These are phyloP conservation scores for Corrigiola litoralis DNA, from an alignment of 179 eudicot genomes.

Conservation along the genomic window DNA sequence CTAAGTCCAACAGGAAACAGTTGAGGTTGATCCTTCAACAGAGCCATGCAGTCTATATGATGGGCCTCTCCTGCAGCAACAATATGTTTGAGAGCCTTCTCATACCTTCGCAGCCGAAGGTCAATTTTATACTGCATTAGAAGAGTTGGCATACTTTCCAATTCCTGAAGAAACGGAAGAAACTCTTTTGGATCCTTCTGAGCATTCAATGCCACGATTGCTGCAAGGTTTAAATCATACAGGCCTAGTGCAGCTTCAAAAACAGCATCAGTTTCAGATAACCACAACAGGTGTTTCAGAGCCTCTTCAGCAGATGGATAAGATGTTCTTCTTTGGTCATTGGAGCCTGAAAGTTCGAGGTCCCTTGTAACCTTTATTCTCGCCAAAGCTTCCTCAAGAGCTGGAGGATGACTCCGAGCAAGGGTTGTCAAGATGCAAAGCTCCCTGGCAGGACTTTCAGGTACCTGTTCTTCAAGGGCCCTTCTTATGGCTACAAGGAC, in stretches of 20 bases:
- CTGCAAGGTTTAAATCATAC: slow-evolving; percentile 93
- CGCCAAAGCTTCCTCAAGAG: slow-evolving; percentile 82
- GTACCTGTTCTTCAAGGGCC: slow-evolving; percentile 77
- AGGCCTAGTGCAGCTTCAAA: slow-evolving; percentile 97
- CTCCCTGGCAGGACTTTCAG: slow-evolving; percentile 80
- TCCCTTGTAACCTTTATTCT: slow-evolving; percentile 80
- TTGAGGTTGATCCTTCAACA: slow-evolving; percentile 72
- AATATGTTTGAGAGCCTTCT: slow-evolving; percentile 73
- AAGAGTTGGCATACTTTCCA: slow-evolving; percentile 59
- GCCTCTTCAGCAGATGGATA: slow-evolving; percentile 97
- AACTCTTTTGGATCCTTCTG: slow-evolving; percentile 95
- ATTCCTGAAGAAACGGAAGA: slow-evolving; percentile 86
- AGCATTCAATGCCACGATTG: slow-evolving; percentile 93
- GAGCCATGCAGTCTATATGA: slow-evolving; percentile 63
- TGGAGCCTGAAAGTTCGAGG: slow-evolving; percentile 61
- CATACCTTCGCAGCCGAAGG: slow-evolving; percentile 69
- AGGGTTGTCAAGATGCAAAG: slow-evolving; percentile 96
- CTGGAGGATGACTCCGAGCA: slow-evolving; percentile 90
- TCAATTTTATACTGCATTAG: slow-evolving; percentile 76
- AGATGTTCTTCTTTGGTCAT: slow-evolving; percentile 40
- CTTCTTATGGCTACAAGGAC: slow-evolving; percentile 63
- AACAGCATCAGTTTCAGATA: slow-evolving; percentile 80
- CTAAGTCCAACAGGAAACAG: slow-evolving; percentile 74
- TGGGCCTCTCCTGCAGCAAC: slow-evolving; percentile 66
- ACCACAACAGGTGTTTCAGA: slow-evolving; percentile 86